Evolutionary conservation across 495 filamentous ascomycete species (phyloP), one percentile per base, ranked within the genome.

Genomic region (Penicillium steckii): DNA sequence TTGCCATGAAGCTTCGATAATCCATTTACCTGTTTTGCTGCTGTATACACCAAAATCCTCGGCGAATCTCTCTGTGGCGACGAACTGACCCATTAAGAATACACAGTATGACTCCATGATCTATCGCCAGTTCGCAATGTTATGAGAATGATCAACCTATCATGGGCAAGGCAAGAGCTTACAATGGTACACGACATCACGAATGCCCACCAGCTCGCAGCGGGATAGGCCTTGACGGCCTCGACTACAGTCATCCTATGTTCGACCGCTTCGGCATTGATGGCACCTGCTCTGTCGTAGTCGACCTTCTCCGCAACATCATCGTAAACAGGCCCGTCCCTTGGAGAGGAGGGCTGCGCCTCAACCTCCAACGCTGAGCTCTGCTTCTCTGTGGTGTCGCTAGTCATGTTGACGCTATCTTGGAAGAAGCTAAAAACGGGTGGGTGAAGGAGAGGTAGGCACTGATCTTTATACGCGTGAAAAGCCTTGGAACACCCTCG

Each of bases 121-220:
- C 71, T 73, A 56, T 65, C 50, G 52, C 53, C 53, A 52, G 35
- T 10, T 10, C 5, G 4, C 5, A 10, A 27, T n/a, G 52, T 68
- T 68, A 70, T 60, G 56, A 38, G 53, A 59, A 56, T 47, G 52
- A 62, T 54, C 52, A 47, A 29, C 48, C 29, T 52, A 43, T 51
- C 55, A 46, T 35, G 52, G 49, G 44, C 56, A 51, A 61, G n/a
- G n/a, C n/a, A n/a, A n/a, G 49, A 61, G 46, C 74, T 73, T 69
- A 77, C 75, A 73, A 80, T 80, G 51, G 75, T 80, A 52, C 21
- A 72, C 27, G 73, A 80, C 69, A 80, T 76, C 61, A 80, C 56
- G 49, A 80, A 78, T 41, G 77, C 76, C 77, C 76, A 79, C 46
- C 67, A 74, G 38, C 59, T 65, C 46, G 76, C 76, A 62, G 69